These are phyloP conservation scores for Phtheirospermum japonicum DNA, from an alignment of 257 asterid species.

Conservation along the genomic window DNA sequence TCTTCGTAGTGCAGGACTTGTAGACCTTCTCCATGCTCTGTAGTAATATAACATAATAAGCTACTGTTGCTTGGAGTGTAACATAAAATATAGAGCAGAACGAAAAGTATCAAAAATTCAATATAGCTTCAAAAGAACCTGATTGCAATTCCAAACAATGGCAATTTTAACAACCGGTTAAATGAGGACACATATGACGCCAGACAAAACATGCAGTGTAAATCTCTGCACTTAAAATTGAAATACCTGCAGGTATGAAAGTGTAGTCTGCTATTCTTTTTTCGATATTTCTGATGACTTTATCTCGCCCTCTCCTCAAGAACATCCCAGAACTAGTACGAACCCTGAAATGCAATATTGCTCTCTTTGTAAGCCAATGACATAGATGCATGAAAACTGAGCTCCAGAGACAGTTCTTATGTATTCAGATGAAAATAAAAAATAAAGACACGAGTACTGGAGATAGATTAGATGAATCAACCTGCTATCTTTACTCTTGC, in stretches of 20 bases:
- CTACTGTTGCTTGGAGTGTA: not conserved
- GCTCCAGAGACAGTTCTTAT: not conserved
- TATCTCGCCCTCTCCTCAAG: constrained; percentile 71
- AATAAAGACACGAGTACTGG: not conserved
- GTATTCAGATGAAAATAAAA: not conserved
- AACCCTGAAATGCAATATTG: constrained; percentile 46
- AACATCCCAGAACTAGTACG: constrained; percentile 91
- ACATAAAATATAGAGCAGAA: not conserved
- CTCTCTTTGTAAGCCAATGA: constrained; percentile 17
- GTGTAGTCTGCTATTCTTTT: constrained; percentile 78
- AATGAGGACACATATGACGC: constrained; percentile 1
- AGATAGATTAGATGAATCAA: constrained; percentile 32
- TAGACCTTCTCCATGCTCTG: constrained; percentile 92
- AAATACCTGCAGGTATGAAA: constrained; percentile 80
- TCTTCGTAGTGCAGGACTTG: constrained; percentile 84
- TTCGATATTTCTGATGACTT: constrained; percentile 62
- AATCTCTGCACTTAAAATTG: constrained; percentile 9
- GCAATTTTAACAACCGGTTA: not conserved
- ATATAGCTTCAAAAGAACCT: not conserved
- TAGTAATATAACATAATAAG: constrained; percentile 2
- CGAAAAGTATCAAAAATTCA: not conserved
- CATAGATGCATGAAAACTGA: constrained; percentile 5
- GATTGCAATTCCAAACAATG: not conserved
- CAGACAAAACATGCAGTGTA: constrained; percentile 3
- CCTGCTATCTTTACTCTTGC: constrained; percentile 90